phyloP scores from a whole-genome alignment of 2,329 filamentous ascomycete species.

The Penicillium sp. region DNA sequence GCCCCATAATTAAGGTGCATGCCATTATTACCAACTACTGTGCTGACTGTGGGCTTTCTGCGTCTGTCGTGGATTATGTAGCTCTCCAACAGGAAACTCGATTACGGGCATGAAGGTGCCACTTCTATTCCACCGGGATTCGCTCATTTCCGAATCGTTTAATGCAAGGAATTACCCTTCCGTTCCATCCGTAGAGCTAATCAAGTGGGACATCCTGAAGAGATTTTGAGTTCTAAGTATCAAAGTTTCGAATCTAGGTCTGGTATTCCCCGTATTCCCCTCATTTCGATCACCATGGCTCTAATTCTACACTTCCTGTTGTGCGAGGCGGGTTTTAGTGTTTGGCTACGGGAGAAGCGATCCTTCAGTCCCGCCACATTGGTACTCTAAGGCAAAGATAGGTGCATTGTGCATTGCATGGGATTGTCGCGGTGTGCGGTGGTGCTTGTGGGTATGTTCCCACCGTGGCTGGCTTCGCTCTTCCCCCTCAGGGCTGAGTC shows the following conservation, averaged over 20 bases:
- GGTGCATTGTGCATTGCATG: not conserved
- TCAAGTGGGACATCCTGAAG: not conserved
- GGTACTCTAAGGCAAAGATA: not conserved
- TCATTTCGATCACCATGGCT: not conserved
- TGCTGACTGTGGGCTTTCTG: not conserved
- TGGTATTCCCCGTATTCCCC: not conserved
- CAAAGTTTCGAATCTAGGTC: not conserved
- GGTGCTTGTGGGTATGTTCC: not conserved
- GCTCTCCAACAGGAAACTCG: not conserved
- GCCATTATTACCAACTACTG: constrained; percentile 6
- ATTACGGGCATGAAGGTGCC: not conserved
- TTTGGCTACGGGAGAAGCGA: not conserved
- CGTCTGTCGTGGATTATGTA: not conserved
- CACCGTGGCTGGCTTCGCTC: not conserved
- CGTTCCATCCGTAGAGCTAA: not conserved
- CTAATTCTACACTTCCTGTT: not conserved
- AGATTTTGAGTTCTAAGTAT: not conserved
- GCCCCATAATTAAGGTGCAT: not conserved
- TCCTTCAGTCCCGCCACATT: constrained; percentile 6
- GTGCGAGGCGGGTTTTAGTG: not conserved
- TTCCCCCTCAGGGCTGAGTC: not conserved
- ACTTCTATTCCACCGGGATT: not conserved
- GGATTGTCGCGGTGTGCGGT: not conserved
- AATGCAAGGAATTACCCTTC: not conserved
- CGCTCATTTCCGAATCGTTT: not conserved